Evolutionary conservation across 139 green algal species (phyloP), one percentile per base, ranked within the genome.

Genomic region (Chlorella sp.): DNA sequence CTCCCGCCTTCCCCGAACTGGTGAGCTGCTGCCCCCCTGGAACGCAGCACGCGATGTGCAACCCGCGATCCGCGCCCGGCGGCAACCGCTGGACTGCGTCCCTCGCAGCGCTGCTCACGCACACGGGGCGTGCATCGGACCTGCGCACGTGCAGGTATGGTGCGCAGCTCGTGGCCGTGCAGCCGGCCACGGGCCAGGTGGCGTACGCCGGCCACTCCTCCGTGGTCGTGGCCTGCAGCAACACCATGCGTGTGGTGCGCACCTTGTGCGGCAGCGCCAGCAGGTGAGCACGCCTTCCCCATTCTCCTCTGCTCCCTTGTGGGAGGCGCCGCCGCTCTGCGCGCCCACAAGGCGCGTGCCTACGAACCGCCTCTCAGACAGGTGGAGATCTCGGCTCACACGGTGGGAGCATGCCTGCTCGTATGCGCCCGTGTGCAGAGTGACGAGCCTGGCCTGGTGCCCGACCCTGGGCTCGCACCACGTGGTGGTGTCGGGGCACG

Each of bases 151-250:
- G 62, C 62, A 84, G 78, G 78, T 84, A 75, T 49, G 49, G 60
- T 24, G 34, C 67, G 35, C 78, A 84, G 31, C 32, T 75, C 23
- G 49, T 78, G 24, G 70, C 74, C 0, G 36, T 74, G 31, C 65
- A 67, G 59, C 78, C 78, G 0, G 31, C 30, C 29, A 49, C 71
- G 59, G 17, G 73, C 49, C 74, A 79, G 3, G 51, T 75, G 27
- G 78, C 78, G 17, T 84, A 84, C 34, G 73, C 70, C 24, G 78
- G 78, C 23, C 78, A 84, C 59, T 66, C 67, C 29, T 55, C 69
- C 10, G 74, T 84, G 1, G 78, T 84, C 6, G 31, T 84, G 36
- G 61, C n/a, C 1, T 71, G 49, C 34, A 49, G 31, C 3, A 23
- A 27, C 4, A 75, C 65, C 1, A 50, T 55, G 1, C n/a, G 55